Conservation (phyloP, 2,329 filamentous ascomycete species). For the Blumeria hordei region DNA sequence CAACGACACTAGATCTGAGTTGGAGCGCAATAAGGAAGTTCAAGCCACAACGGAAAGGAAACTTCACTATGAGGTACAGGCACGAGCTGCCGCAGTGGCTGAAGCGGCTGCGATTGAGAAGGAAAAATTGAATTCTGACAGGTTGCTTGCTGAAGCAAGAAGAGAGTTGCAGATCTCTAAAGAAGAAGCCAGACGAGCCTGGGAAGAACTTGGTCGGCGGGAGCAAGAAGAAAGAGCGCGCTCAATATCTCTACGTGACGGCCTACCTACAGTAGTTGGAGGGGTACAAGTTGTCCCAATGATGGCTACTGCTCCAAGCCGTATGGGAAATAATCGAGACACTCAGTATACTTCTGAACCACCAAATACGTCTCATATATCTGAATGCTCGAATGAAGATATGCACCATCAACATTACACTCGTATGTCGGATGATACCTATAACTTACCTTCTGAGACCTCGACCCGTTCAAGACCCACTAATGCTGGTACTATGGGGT, state of each 20-base stretch:
- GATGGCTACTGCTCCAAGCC: slow-evolving; percentile 43
- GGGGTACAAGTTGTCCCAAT: slow-evolving; percentile 92
- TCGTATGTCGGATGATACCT: slow-evolving; percentile 24
- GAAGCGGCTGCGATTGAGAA: slow-evolving; percentile 41
- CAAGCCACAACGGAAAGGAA: slow-evolving; percentile 57
- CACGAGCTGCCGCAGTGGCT: slow-evolving; percentile 40
- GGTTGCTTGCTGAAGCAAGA: slow-evolving; percentile 68
- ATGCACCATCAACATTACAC: slow-evolving; percentile 11
- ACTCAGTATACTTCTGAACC: slow-evolving; percentile 20
- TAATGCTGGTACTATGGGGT: slow-evolving; percentile 10
- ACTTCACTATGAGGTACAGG: slow-evolving; percentile 50
- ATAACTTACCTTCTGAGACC: slow-evolving; percentile 36
- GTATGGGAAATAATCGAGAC: slow-evolving; percentile 20
- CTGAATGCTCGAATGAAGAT: slow-evolving; percentile 8
- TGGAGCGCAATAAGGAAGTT: slow-evolving; percentile 64
- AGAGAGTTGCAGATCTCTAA: slow-evolving; percentile 87
- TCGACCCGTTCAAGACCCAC: slow-evolving; percentile 9
- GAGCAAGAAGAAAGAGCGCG: slow-evolving; percentile 85
- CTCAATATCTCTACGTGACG: slow-evolving; percentile 62
- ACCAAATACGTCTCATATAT: slow-evolving; percentile 7
- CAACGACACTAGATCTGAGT: slow-evolving; percentile 73
- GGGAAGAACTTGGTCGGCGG: slow-evolving; percentile 84
- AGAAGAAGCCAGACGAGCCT: slow-evolving; percentile 81
- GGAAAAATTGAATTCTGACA: slow-evolving; percentile 46
- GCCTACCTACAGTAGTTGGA: slow-evolving; percentile 69